phyloP scores from a whole-genome alignment of 768 basidiomycete genomes.

The Antrodiella citrinella region DNA sequence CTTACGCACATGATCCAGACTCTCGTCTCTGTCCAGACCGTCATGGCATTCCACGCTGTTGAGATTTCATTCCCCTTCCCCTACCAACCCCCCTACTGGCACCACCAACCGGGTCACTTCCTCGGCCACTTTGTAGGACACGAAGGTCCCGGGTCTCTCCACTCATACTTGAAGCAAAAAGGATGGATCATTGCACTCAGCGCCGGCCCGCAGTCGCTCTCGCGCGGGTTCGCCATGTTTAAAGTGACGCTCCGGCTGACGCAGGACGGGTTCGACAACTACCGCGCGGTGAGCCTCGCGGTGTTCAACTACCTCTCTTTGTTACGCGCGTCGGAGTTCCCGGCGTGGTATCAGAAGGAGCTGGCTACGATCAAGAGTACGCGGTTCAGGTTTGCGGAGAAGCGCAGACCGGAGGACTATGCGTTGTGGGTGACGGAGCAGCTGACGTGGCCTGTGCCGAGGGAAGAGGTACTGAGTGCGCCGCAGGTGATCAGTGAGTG shows the following conservation, averaged over 20 bases:
- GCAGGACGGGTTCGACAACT: constrained; percentile 76
- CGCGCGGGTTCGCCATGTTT: constrained; percentile 83
- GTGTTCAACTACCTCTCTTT: constrained; percentile 76
- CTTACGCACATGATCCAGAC: constrained; percentile 34
- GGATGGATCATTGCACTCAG: constrained; percentile 79
- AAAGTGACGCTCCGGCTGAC: constrained; percentile 80
- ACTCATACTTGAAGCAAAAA: constrained; percentile 83
- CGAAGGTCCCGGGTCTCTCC: constrained; percentile 86
- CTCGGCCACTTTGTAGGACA: constrained; percentile 82
- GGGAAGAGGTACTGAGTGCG: constrained; percentile 64
- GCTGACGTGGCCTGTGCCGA: constrained; percentile 77
- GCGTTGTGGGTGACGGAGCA: constrained; percentile 67
- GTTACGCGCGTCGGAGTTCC: constrained; percentile 51
- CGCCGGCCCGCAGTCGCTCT: constrained; percentile 61
- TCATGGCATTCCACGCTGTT: constrained; percentile 78
- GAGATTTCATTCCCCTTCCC: constrained; percentile 78
- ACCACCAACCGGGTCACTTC: constrained; percentile 69
- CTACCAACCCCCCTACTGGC: constrained; percentile 66
- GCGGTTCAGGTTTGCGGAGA: constrained; percentile 83
- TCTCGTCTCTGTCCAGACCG: constrained; percentile 78
- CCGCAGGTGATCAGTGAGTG: constrained; percentile 70
- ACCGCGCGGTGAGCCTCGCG: constrained; percentile 60
- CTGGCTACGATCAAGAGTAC: constrained; percentile 60
- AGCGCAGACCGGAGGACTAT: constrained; percentile 71
- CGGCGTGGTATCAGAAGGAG: constrained; percentile 70